phyloP scores from a whole-genome alignment of 441 rosid species.

The Gossypium gossypioides region DNA sequence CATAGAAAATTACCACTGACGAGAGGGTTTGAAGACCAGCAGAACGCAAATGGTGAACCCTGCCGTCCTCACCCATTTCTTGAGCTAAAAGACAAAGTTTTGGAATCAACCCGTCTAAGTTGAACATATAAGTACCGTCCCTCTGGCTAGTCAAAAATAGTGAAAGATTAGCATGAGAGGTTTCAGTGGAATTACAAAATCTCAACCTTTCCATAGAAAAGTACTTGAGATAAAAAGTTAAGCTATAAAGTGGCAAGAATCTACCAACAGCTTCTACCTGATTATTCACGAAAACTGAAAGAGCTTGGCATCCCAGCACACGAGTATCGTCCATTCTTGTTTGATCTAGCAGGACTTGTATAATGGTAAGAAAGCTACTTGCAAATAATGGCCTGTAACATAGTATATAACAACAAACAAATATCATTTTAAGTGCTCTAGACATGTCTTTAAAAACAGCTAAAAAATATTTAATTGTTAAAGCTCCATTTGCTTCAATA shows the following conservation, averaged over 20 bases:
- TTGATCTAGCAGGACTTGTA: slow-evolving; percentile 53
- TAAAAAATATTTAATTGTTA: not conserved
- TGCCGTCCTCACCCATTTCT: slow-evolving; percentile 46
- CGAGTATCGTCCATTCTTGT: slow-evolving; percentile 44
- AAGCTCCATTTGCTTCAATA: not conserved
- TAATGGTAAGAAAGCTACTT: slow-evolving; percentile 50
- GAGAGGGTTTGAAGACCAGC: slow-evolving; percentile 58
- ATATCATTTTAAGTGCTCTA: not conserved
- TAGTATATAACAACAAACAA: not conserved
- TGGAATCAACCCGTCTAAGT: slow-evolving; percentile 52
- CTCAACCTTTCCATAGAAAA: not conserved
- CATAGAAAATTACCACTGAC: slow-evolving; percentile 33
- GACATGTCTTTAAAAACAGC: not conserved
- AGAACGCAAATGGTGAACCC: slow-evolving; percentile 30
- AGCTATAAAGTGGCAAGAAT: slow-evolving; percentile 4
- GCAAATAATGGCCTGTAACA: slow-evolving; percentile 55
- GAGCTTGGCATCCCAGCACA: slow-evolving; percentile 51
- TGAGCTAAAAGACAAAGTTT: slow-evolving; percentile 52
- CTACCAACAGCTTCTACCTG: slow-evolving; percentile 38
- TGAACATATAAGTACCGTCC: slow-evolving; percentile 59
- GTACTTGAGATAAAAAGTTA: slow-evolving; percentile 5
- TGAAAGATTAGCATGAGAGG: slow-evolving; percentile 9
- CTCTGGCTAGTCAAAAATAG: slow-evolving; percentile 29
- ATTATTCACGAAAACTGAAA: slow-evolving; percentile 51
- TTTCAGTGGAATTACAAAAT: not conserved